Conservation (phyloP, 768 basidiomycete species). For the Daedaleopsis sinensis region DNA sequence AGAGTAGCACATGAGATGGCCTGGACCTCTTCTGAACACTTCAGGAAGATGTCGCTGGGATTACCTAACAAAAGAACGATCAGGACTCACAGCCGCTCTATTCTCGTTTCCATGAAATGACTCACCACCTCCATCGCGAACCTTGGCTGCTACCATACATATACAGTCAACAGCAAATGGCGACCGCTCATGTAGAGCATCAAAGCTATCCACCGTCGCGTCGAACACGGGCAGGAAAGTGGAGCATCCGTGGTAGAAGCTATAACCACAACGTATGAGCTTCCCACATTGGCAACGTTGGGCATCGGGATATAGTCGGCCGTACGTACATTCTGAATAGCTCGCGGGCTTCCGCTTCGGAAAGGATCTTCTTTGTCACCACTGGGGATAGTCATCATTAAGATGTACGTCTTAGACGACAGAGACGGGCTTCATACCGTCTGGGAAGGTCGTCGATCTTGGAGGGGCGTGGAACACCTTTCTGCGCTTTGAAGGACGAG, state of each 20-base stretch:
- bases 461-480: constrained; percentile 62
- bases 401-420: constrained; percentile 5
- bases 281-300: constrained; percentile 2
- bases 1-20: constrained; percentile 82
- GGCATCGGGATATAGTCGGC: constrained; percentile 14
- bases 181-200: constrained; percentile 83
- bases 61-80: constrained; percentile 47
- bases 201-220: constrained; percentile 79
- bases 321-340: constrained; percentile 77
- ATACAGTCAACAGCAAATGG: constrained; percentile 93
- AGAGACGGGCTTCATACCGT: constrained; percentile 51
- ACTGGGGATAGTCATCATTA: constrained; percentile 45
- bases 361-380: constrained; percentile 80
- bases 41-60: constrained; percentile 71
- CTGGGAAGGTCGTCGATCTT: constrained; percentile 69
- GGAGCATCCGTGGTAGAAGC: constrained; percentile 92
- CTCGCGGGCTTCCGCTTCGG: constrained; percentile 83
- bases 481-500: constrained; percentile 69
- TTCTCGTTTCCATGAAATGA: background rate
- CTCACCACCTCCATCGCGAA: constrained; percentile 88
- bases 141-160: constrained; percentile 90
- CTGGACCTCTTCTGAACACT: constrained; percentile 84
- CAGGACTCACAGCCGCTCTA: constrained; percentile 1
- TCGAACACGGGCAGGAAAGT: constrained; percentile 92
- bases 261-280: constrained; percentile 34